Evolutionary conservation across 2,329 filamentous ascomycete genomes (phyloP), one percentile per base, ranked within the genome.

Genomic region (Colletotrichum lupini): DNA sequence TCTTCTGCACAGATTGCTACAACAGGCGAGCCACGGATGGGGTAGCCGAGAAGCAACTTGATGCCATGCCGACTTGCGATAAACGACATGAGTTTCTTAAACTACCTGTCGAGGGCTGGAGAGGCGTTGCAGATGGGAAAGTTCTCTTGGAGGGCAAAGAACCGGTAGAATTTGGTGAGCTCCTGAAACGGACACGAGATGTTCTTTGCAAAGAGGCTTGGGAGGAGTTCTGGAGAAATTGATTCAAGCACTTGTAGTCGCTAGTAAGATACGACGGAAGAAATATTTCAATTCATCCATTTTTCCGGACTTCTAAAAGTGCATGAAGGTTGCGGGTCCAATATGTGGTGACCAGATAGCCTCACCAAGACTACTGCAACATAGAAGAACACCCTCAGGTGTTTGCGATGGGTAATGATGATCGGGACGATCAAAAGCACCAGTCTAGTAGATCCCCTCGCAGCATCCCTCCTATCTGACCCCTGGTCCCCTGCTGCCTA

Each of bases 1-100:
- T 77, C 49, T 53, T 79, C 6, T 79, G 78, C 59, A 69, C 77
- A n/a, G 46, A 59, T 16, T 79, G 78, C 55, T 72, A 76, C 65
- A 56, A 73, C 12, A 70, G 64, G 37, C 72, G 46, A 9, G 60
- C 46, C 22, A 72, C 70, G 28, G 64, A 14, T 14, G 75, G 68
- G 28, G 66, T 72, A 32, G 32, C 58, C 35, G 14, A 16, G 46
- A 14, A 72, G 66, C 67, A 56, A 46, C 22, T 46, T 32, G 5
- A 65, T 5, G 22, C n/a, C 8, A 26, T 32, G 32, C 37, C 24
- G 3, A 74, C 74, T 37, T 78, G 76, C 42, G 76, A 73, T 9
- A 57, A 72, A 8, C 64, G 69, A 16, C 78, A 80, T 24, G 71
- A 71, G 19, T 76, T 76, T 67, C 62, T 79, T 59, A 75, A 76